Evolutionary conservation across 192 early-diverging fungal genomes (phyloP).

Genomic region (Backusella morwellensis): DNA sequence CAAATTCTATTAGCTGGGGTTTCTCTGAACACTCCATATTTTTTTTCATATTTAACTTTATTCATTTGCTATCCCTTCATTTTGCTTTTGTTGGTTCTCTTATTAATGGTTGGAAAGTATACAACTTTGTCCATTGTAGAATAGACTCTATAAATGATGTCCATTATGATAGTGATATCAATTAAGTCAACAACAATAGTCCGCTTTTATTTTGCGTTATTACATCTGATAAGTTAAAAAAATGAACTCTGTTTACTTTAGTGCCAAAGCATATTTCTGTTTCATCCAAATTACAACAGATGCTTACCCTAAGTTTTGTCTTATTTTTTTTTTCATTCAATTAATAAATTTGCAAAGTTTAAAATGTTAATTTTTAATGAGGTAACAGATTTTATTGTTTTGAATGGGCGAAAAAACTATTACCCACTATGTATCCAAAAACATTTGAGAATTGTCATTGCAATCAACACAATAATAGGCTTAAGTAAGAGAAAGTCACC

Average conservation of each 20-base stretch:
- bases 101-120: neutral
- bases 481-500: too few species aligned
- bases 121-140: too few species aligned
- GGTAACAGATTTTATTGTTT: neutral
- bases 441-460: neutral
- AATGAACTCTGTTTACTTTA: neutral
- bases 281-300: too few species aligned
- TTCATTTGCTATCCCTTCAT: neutral
- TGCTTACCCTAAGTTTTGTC: too few species aligned
- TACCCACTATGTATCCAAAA: neutral
- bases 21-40: neutral
- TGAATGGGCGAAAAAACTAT: neutral
- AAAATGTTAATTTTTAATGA: neutral
- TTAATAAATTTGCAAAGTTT: too few species aligned
- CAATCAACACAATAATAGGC: too few species aligned
- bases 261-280: neutral
- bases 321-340: too few species aligned
- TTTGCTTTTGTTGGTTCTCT: neutral
- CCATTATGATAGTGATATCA: too few species aligned
- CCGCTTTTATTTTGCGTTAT: neutral
- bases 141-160: neutral
- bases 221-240: neutral
- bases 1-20: neutral
- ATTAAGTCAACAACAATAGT: neutral
- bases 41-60: neutral